Conservation (phyloP, 2,329 filamentous ascomycete genomes). For the Talaromyces verruculosus region DNA sequence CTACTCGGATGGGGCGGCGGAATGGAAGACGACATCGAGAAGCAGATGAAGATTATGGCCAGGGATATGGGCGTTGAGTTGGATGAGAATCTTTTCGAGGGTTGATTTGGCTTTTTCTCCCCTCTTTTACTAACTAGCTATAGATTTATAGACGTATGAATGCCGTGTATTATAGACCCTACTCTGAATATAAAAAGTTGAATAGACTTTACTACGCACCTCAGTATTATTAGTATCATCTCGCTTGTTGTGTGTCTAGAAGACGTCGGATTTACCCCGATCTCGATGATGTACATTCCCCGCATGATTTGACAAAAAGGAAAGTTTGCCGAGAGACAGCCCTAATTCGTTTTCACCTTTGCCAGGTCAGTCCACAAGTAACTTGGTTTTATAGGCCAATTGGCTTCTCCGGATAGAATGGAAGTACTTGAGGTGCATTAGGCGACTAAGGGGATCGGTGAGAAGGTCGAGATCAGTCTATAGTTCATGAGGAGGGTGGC, state of each 20-base stretch:
- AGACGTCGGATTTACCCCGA: background rate
- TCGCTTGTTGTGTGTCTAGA: background rate
- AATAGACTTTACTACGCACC: background rate
- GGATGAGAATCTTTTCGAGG: constrained; percentile 77
- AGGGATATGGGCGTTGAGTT: constrained; percentile 90
- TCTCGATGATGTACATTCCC: background rate
- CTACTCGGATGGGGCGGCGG: constrained; percentile 72
- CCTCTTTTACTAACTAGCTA: background rate
- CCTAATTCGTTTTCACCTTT: background rate
- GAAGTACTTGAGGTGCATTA: background rate
- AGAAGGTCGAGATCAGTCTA: background rate
- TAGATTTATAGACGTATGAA: constrained; percentile 7
- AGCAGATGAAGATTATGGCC: constrained; percentile 80
- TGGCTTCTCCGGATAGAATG: no score
- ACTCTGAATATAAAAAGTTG: constrained; percentile 16
- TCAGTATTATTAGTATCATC: background rate
- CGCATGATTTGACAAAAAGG: background rate
- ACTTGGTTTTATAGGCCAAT: no score
- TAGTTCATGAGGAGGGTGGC: background rate
- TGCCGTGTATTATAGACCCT: constrained; percentile 17
- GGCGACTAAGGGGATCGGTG: background rate
- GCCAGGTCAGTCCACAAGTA: no score
- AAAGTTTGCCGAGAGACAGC: background rate
- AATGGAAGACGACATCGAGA: constrained; percentile 93
- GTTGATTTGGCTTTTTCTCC: constrained; percentile 47